These are phyloP conservation scores for Leccinum incarnatum DNA, from an alignment of 768 basidiomycete genomes.

Conservation along the genomic window DNA sequence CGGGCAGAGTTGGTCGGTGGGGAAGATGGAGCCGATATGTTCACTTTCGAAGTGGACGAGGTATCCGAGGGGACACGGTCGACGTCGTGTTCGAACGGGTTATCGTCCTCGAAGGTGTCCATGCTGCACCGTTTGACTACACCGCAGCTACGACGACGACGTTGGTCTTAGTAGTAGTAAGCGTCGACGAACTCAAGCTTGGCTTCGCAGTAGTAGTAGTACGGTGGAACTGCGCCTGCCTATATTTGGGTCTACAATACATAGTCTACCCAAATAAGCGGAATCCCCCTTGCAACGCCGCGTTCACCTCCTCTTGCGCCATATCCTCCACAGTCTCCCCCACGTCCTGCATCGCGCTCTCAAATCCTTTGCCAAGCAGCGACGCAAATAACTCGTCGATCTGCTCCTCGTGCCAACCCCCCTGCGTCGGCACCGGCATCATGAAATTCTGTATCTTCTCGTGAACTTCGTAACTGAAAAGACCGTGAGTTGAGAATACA, in stretches of 20 bases:
- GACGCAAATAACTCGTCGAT: slow-evolving; percentile 92
- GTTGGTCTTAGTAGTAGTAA: neutral
- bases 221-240: slow-evolving; percentile 9
- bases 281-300: slow-evolving; percentile 45
- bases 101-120: slow-evolving; percentile 59
- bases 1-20: slow-evolving; percentile 44
- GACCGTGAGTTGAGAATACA: slow-evolving; percentile 1
- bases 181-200: neutral
- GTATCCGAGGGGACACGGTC: slow-evolving; percentile 36
- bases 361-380: slow-evolving; percentile 74
- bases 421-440: slow-evolving; percentile 71
- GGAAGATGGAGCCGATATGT: slow-evolving; percentile 53
- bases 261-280: slow-evolving; percentile 54
- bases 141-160: neutral
- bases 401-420: slow-evolving; percentile 94
- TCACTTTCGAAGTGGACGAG: slow-evolving; percentile 36
- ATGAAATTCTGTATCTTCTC: slow-evolving; percentile 97
- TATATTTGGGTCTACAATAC: slow-evolving; percentile 26
- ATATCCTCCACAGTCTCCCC: slow-evolving; percentile 30
- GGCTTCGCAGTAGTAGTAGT: neutral
- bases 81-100: slow-evolving; percentile 56
- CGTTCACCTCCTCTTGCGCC: slow-evolving; percentile 32
- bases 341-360: slow-evolving; percentile 31
- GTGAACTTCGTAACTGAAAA: slow-evolving; percentile 82
- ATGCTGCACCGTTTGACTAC: slow-evolving; percentile 10